phyloP scores from a whole-genome alignment of 768 basidiomycete species.

The Leccinum longicurvipes region DNA sequence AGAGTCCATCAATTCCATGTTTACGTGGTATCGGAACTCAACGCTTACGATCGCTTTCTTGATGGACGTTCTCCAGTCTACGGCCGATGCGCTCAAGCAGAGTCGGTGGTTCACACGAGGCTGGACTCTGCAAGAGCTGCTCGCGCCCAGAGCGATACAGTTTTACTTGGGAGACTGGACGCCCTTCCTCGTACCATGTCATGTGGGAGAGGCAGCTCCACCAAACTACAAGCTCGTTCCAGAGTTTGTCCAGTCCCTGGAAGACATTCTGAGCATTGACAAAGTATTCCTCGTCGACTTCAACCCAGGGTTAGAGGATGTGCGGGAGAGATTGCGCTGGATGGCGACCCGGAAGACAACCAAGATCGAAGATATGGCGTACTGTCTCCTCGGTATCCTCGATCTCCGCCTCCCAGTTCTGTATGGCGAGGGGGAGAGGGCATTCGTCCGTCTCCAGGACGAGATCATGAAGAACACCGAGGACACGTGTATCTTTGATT shows the following conservation, averaged over 20 bases:
- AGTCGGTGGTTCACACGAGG: conserved; percentile 27
- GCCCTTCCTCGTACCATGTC: conserved; percentile 8
- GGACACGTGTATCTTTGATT: conserved; percentile 26
- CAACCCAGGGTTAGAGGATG: conserved; percentile 23
- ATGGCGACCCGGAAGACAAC: conserved; percentile 27
- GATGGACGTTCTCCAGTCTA: conserved; percentile 15
- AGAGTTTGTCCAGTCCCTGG: conserved; percentile 16
- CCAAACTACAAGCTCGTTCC: conserved; percentile 25
- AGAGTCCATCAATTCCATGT: conserved; percentile 34
- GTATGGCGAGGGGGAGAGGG: conserved; percentile 22
- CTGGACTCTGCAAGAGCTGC: conserved; percentile 30
- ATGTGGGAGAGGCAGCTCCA: neutral
- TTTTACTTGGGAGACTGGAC: conserved; percentile 28
- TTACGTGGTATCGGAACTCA: conserved; percentile 31
- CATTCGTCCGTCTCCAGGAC: conserved; percentile 27
- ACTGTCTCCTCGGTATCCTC: conserved; percentile 30
- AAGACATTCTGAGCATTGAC: conserved; percentile 18
- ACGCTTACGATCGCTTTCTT: conserved; percentile 31
- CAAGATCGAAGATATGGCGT: conserved; percentile 28
- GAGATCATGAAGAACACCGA: conserved; percentile 28
- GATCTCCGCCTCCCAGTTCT: conserved; percentile 28
- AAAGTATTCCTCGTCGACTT: conserved; percentile 19
- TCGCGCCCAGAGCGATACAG: conserved; percentile 23
- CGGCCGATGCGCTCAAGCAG: conserved; percentile 9
- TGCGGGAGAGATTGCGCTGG: conserved; percentile 28